Evolutionary conservation across 78 protist species (phyloP), one percentile per base, ranked within the genome.

Genomic region (Dictyostelium capitatum): DNA sequence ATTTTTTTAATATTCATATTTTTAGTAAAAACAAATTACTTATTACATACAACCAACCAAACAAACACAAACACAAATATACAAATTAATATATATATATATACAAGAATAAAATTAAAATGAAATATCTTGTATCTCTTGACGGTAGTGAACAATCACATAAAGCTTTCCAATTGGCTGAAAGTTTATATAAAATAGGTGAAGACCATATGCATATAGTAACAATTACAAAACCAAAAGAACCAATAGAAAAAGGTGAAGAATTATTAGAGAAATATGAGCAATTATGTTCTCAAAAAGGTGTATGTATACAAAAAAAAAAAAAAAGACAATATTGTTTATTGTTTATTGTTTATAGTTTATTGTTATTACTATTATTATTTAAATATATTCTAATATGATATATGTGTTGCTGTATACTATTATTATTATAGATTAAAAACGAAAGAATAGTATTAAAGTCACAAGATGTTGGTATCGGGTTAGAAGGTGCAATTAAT

Each of bases 391-490:
- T 30, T 8, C 8, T 28, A 32, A 19, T n/a, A n/a, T n/a, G n/a
- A n/a, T n/a, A n/a, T n/a, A n/a, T n/a, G n/a, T n/a, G n/a, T n/a
- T n/a, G n/a, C n/a, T n/a, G n/a, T n/a, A n/a, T n/a, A n/a, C n/a
- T n/a, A n/a, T n/a, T n/a, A n/a, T n/a, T n/a, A n/a, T n/a, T 32
- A 37, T 23, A 80, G 85, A 80, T 80, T 17, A 56, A 56, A 80
- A 80, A 80, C 43, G 87, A 80, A 62, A 80, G 78, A 80, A 28
- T 79, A 54, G 54, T 80, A 0, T 80, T 80, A 80, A 80, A 7
- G 47, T 46, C 56, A 11, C 28, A n/a, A 50, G 67, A 80, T 46
- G 57, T 43, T 17, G 67, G 41, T 11, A 25, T 30, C n/a, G 87
- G 87, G 4, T 17, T 80, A 23, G 53, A 62, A 25, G n/a, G 19